These are phyloP conservation scores for Saccharomyces paradoxus DNA, from an alignment of 805 yeast genomes.

Conservation along the genomic window DNA sequence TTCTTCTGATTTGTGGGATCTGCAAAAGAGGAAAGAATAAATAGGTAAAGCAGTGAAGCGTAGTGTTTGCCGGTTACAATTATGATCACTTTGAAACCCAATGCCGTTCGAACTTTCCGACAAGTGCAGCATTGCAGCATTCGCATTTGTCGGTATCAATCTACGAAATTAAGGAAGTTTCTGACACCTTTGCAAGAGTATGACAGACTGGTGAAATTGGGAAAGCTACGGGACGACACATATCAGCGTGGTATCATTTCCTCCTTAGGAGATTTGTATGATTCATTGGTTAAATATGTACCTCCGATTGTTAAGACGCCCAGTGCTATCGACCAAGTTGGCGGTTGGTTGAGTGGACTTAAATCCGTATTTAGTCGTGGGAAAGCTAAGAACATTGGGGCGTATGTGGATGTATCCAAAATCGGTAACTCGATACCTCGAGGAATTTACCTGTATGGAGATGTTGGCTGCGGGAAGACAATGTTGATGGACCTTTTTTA, in stretches of 20 bases:
- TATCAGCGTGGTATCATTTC: constrained; percentile 70
- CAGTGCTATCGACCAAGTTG: constrained; percentile 36
- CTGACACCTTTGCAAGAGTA: constrained; percentile 45
- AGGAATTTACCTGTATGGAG: constrained; percentile 92
- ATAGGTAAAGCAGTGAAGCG: not conserved
- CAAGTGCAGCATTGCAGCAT: not conserved
- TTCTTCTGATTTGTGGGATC: not conserved
- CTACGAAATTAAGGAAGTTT: constrained; percentile 3
- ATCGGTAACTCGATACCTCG: constrained; percentile 43
- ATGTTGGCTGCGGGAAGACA: constrained; percentile 97
- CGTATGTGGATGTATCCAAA: constrained; percentile 5
- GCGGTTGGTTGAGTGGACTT: constrained; percentile 24
- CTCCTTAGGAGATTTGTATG: constrained; percentile 52
- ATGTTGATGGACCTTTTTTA: constrained; percentile 97
- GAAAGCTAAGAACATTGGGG: constrained; percentile 6
- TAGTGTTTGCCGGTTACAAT: not conserved
- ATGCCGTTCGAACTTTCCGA: not conserved
- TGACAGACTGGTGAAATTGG: constrained; percentile 39
- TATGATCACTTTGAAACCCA: not conserved
- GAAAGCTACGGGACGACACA: constrained; percentile 59
- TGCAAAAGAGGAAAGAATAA: not conserved
- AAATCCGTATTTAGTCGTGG: constrained; percentile 9
- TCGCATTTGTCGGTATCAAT: constrained; percentile 1
- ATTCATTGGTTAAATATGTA: constrained; percentile 41
- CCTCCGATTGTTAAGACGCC: constrained; percentile 59